Conservation (phyloP, 1,284 basidiomycete species). For the Dichomitus squalens region DNA sequence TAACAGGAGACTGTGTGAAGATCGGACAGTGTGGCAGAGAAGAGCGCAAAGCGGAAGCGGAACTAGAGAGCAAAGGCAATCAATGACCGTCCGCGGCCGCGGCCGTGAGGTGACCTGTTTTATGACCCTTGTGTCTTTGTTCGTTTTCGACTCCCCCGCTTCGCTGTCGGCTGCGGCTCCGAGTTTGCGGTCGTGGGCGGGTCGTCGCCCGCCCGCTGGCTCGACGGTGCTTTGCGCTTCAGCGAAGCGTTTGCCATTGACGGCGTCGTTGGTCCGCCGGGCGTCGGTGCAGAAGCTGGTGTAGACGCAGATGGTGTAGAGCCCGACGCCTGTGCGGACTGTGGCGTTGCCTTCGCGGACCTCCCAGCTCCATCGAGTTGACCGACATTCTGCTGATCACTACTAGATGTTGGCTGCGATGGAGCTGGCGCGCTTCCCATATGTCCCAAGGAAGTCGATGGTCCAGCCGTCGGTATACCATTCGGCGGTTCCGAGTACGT, state of each 20-base stretch:
- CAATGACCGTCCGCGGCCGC: constrained; percentile 17
- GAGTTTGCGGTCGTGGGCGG: constrained; percentile 52
- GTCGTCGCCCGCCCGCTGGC: constrained; percentile 45
- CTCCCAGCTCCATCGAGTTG: constrained; percentile 53
- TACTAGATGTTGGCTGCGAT: constrained; percentile 19
- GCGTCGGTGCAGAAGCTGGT: constrained; percentile 32
- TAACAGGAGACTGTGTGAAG: neutral
- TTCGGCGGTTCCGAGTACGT: neutral
- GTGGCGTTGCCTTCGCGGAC: constrained; percentile 53
- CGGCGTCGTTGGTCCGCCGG: constrained; percentile 43
- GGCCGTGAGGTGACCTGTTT: constrained; percentile 19
- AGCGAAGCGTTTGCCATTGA: constrained; percentile 54
- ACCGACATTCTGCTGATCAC: constrained; percentile 44
- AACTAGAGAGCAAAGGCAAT: constrained; percentile 34
- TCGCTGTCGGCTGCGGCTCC: constrained; percentile 46
- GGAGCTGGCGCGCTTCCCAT: constrained; percentile 1
- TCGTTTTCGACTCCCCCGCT: constrained; percentile 55
- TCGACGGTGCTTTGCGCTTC: constrained; percentile 56
- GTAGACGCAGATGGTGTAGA: constrained; percentile 42
- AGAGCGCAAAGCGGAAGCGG: constrained; percentile 17
- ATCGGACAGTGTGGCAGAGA: neutral
- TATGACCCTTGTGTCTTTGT: constrained; percentile 48
- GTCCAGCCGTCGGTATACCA: neutral
- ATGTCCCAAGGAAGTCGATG: neutral
- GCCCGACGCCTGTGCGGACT: constrained; percentile 38